Evolutionary conservation across 495 filamentous ascomycete genomes (phyloP), one percentile per base, ranked within the genome.

Genomic region (Xylaria longipes): DNA sequence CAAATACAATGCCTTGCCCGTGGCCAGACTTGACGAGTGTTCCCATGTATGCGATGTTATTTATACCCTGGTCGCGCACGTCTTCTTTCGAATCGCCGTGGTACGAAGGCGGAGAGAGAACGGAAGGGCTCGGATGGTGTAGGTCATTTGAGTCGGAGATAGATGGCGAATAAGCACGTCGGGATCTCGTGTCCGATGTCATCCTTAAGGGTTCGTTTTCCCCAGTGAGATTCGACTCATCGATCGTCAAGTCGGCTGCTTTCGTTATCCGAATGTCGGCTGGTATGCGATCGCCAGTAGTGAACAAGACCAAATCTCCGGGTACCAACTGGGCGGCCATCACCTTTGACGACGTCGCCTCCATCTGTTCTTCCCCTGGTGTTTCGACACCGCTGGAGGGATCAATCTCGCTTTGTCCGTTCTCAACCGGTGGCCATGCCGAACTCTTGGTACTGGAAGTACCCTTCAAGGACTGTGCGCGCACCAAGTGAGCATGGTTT

Each of bases 31-130:
- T 94, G 7, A 99, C 97, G 68, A 99, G 82, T 7, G 96, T 99
- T 5, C 96, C 96, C 97, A 98, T 98, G 79, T 97, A 98, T 7
- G 95, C 96, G 78, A 99, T 95, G 75, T 97, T 97, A 64, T 87
- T 83, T 14, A 76, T 71, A 31, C 74, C 67, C n/a, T 71, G 74
- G 48, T 81, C 67, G 74, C 79, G 64, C 31, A 72, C 71, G 29
- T 77, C 74, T 20, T 82, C 78, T 72, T 76, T 78, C 15, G 68
- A 20, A 12, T 79, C 76, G n/a, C 70, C 65, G 14, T 71, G 60
- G 39, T 72, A 74, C 37, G 75, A 73, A 15, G 71, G 58, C 7
- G 74, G 68, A 14, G 77, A 68, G 8, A 82, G 71, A 57, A 78
- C 78, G 17, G 81, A 81, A 12, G 83, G 82, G 43, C 74, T 81